Conservation (phyloP, 2,329 filamentous ascomycete species). For the Pseudogymnoascus sp. region DNA sequence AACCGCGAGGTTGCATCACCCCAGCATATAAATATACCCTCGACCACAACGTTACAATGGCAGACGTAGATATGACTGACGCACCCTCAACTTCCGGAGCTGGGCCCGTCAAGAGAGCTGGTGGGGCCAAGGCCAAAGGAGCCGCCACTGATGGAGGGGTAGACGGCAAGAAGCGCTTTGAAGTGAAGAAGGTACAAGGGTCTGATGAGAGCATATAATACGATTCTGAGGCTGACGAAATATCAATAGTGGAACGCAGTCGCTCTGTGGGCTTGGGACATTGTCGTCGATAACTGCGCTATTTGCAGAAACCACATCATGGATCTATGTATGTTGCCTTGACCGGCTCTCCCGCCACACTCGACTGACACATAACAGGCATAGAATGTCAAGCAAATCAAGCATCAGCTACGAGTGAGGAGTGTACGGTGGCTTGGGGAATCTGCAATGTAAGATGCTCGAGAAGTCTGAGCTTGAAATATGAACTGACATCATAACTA, state of each 20-base stretch:
- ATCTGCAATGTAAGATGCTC: slow-evolving; percentile 80
- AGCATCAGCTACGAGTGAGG: slow-evolving; percentile 90
- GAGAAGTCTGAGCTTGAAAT: neutral
- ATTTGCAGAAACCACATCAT: slow-evolving; percentile 99
- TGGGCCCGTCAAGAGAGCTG: slow-evolving; percentile 46
- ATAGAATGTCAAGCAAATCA: slow-evolving; percentile 99
- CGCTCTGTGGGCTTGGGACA: slow-evolving; percentile 98
- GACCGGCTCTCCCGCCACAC: slow-evolving; percentile 11
- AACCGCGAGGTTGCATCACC: neutral
- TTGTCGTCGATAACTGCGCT: slow-evolving; percentile 98
- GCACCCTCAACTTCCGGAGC: slow-evolving; percentile 49
- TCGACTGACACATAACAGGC: slow-evolving; percentile 40
- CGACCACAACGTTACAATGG: slow-evolving; percentile 49
- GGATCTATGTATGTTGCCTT: slow-evolving; percentile 72
- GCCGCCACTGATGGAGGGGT: slow-evolving; percentile 36
- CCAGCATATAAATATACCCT: neutral
- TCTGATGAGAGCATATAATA: neutral
- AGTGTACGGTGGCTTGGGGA: slow-evolving; percentile 98
- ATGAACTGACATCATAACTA: slow-evolving; percentile 32
- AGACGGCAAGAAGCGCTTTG: slow-evolving; percentile 88
- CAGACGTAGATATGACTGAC: slow-evolving; percentile 95
- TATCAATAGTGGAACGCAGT: slow-evolving; percentile 85
- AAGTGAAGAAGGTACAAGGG: slow-evolving; percentile 84
- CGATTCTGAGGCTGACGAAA: neutral
- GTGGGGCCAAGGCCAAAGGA: slow-evolving; percentile 39